Conservation (phyloP, 805 yeast genomes). For the Metschnikowia matae region DNA sequence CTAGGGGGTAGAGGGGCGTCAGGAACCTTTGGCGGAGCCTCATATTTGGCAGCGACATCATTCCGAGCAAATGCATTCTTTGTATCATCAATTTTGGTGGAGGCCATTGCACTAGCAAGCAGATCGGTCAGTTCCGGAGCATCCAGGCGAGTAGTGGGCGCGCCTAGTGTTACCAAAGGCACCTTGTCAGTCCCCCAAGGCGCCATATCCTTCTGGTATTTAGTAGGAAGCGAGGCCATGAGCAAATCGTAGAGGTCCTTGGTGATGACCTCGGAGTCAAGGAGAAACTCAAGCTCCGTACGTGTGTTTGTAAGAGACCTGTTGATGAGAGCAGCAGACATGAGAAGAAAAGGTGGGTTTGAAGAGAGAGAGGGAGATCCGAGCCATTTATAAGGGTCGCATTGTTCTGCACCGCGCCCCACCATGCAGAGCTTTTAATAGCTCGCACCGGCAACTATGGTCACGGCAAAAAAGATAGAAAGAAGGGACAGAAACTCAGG, state of each 20-base stretch:
- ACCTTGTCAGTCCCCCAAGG: slow-evolving; percentile 43
- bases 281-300: slow-evolving; percentile 76
- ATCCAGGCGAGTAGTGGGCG: background rate
- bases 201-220: slow-evolving; percentile 47
- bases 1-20: slow-evolving; percentile 15
- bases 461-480: too few species aligned
- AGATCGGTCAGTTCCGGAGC: background rate
- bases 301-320: slow-evolving; percentile 72
- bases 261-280: slow-evolving; percentile 69
- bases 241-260: slow-evolving; percentile 52
- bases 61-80: too few species aligned
- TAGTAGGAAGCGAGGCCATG: slow-evolving; percentile 50
- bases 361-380: background rate
- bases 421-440: background rate
- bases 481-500: too few species aligned
- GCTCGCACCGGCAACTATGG: background rate
- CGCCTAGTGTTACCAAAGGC: background rate
- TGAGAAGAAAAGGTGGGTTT: slow-evolving; percentile 7
- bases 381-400: background rate
- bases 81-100: slow-evolving; percentile 1
- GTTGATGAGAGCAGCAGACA: slow-evolving; percentile 60
- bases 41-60: too few species aligned
- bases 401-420: background rate
- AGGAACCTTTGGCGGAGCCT: slow-evolving; percentile 7
- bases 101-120: slow-evolving; percentile 6